Base-by-base conservation (phyloP, 352 stramenopile species). In the Phytophthora brassicae region DNA sequence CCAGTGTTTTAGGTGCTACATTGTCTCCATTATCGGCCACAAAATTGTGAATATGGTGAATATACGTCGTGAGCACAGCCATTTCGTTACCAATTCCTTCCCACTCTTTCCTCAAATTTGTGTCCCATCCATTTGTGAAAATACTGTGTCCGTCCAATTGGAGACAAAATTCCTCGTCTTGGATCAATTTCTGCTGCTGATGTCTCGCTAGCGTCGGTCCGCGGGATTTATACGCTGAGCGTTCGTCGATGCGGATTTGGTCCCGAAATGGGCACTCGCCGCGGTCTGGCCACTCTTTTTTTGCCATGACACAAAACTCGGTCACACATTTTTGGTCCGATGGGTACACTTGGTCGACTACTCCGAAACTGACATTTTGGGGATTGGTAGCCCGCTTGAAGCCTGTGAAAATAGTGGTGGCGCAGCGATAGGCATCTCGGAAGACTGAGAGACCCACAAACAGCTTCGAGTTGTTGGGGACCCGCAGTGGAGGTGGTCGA, bases 31-130 rank as follows among this genome's bases (percentile, higher is more conserved):
- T 88, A 19, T 78, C 66, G 46, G 76, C 68, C 56, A 91, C 75
- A 72, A 89, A 91, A 63, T 90, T 75, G 66, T 93, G 77, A 44
- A 89, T 83, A 46, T 93, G 78, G 60, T 93, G 84, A 42, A 90
- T 52, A 45, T 94, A 94, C 12, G 81, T 90, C n/a, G 82, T 78
- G 29, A 94, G 62, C 41, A 94, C 68, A 3, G 82, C 84, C 84
- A 92, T 94, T 38, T 94, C 84, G 56, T 94, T 94, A 43, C 71
- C 68, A 31, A 89, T 66, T 1, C 72, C 69, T 46, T 47, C 77
- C 84, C 84, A 94, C 26, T 94, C 82, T 31, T 70, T 59, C 1
- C 90, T n/a, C 2, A 94, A 49, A 50, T 86, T 70, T 16, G 79
- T 56, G 41, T 94, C 84, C 84, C 84, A 94, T 4, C 66, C 58